Evolutionary conservation across 2,329 filamentous ascomycete species (phyloP), one percentile per base, ranked within the genome.

Genomic region (Fusarium nygamai): DNA sequence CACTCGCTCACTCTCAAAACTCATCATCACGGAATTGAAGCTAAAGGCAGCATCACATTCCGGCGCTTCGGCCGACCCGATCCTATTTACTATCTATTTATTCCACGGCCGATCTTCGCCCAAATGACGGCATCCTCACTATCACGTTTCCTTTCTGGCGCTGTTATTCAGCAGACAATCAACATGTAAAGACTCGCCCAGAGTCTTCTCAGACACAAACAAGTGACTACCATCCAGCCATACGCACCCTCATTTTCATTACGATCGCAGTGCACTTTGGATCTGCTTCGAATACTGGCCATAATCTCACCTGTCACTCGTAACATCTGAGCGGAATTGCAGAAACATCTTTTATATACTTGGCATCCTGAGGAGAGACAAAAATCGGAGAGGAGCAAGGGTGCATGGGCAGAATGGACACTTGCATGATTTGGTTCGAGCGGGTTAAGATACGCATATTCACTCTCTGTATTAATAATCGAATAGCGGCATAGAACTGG

Each of bases 401-500:
- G 33, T 39, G 41, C 27, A 43, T 50, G 38, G 33, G 20, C 19
- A 62, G 36, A 33, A 29, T 34, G 48, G 41, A 39, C 27, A 50
- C 47, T 54, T 61, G 71, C 59, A 72, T 68, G 68, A 59, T 69
- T 69, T 48, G 41, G 47, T 69, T 61, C 48, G 36, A 68, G 63
- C 58, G 67, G 66, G 48, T 43, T 39, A 43, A 62, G 64, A 61
- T 53, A 61, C 44, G 46, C 50, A 69, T 72, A 34, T 72, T 72
- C 48, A 61, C 54, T 74, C 66, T 68, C 61, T 72, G 60, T 59
- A 44, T 66, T 64, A 71, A 65, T 74, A 61, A 74, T 72, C 72
- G 38, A 50, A 64, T 39, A 69, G 54, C 57, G 56, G 59, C 46
- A 72, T 75, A 74, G 69, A 75, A 54, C 33, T 75, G 64, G 53